phyloP scores from a whole-genome alignment of 2,329 filamentous ascomycete species.

The Claviceps capensis region DNA sequence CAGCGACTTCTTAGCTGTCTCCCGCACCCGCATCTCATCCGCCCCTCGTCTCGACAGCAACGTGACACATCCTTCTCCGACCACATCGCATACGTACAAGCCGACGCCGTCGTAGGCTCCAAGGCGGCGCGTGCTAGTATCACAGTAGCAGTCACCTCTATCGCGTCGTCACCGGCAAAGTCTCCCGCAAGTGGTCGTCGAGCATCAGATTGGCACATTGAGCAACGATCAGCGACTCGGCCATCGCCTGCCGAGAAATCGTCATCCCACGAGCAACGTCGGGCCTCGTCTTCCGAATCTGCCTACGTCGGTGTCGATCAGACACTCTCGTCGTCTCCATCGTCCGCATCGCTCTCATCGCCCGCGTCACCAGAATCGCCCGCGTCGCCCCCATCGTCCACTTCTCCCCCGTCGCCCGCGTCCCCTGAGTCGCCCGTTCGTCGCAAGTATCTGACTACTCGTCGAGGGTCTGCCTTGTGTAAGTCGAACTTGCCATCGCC shows the following conservation, averaged over 20 bases:
- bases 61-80: constrained; percentile 7
- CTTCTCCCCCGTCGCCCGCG: constrained; percentile 6
- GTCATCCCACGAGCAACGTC: constrained; percentile 5
- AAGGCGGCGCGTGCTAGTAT: neutral
- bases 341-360: constrained; percentile 9
- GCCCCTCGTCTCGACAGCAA: constrained; percentile 9
- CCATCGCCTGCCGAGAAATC: constrained; percentile 3
- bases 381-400: constrained; percentile 10
- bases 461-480: constrained; percentile 25
- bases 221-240: neutral
- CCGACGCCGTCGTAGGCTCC: constrained; percentile 3
- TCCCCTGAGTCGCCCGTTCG: constrained; percentile 12
- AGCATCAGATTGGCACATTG: constrained; percentile 6
- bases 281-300: constrained; percentile 10
- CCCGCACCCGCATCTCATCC: neutral
- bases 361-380: constrained; percentile 10
- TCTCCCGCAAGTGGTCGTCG: constrained; percentile 6
- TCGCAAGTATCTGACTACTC: constrained; percentile 18
- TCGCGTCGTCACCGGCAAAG: constrained; percentile 1
- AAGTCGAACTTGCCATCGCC: constrained; percentile 21
- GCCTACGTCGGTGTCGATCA: constrained; percentile 10
- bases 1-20: constrained; percentile 2
- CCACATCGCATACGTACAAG: constrained; percentile 9
- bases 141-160: neutral
- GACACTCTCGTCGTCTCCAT: constrained; percentile 9